Evolutionary conservation across 257 asterid species (phyloP), one percentile per base, ranked within the genome.

Genomic region (Thymus quinquecostatus): DNA sequence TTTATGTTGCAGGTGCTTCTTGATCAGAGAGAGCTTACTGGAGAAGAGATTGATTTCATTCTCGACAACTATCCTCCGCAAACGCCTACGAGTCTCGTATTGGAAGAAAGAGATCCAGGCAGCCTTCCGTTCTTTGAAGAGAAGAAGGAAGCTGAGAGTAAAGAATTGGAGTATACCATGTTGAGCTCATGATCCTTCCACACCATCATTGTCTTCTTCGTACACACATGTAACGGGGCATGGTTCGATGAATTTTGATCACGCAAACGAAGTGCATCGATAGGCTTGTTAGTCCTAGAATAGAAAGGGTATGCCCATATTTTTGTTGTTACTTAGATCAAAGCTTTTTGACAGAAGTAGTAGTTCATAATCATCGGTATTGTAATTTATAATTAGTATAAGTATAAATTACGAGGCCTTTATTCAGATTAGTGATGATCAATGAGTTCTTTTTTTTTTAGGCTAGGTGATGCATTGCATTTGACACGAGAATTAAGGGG

Each of bases 61-160:
- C 73, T 95, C 1, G 87, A 81, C 38, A 86, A 82, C 59, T 95
- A 95, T 77, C 99, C 99, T 29, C 82, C 86, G 0, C 81, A 92
- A 69, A 88, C 88, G 41, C 98, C 98, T 3, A 69, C 83, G 6
- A 86, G 85, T 72, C 83, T 76, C 45, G 82, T 95, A 11, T 70
- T 89, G 79, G 97, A 88, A 80, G 99, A 95, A 71, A 72, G 75
- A 70, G 83, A 87, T 75, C 98, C 98, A 0, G 98, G 96, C 38
- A 86, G 89, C 82, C 96, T 91, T 65, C 91, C 89, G 2, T 76
- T 82, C 54, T 67, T 71, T 11, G 77, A 66, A 12, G 77, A 76
- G 70, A 69, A 76, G 57, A 75, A 75, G 57, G 76, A 82, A 75
- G 86, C 72, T 21, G 78, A 82, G 64, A 71, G 75, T 36, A 74